Conservation (phyloP, 495 filamentous ascomycete species). For the Penicillium turbatum region DNA sequence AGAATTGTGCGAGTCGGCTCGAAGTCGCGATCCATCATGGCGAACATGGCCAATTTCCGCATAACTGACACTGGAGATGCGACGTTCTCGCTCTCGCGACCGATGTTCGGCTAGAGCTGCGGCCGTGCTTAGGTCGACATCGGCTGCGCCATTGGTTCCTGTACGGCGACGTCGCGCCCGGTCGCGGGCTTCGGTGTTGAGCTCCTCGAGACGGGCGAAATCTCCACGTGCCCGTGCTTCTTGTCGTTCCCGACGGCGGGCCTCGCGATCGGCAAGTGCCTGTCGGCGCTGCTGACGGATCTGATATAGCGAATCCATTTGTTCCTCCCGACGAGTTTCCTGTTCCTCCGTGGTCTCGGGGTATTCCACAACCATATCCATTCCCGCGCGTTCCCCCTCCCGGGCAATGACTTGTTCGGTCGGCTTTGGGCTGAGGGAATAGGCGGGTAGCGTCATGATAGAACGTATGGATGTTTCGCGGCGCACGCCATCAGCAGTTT, state of each 20-base stretch:
- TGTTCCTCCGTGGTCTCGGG: slow-evolving; percentile 70
- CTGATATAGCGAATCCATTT: slow-evolving; percentile 92
- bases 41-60: slow-evolving; percentile 79
- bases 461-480: slow-evolving; percentile 84
- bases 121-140: slow-evolving; percentile 17
- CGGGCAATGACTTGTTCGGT: slow-evolving; percentile 83
- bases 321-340: slow-evolving; percentile 76
- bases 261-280: slow-evolving; percentile 73
- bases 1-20: slow-evolving; percentile 75
- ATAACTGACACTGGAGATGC: slow-evolving; percentile 82
- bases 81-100: slow-evolving; percentile 61
- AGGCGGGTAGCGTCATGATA: slow-evolving; percentile 86
- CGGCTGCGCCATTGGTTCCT: slow-evolving; percentile 25
- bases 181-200: slow-evolving; percentile 43
- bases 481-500: slow-evolving; percentile 51
- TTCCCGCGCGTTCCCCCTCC: slow-evolving; percentile 86
- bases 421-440: slow-evolving; percentile 62
- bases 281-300: slow-evolving; percentile 74
- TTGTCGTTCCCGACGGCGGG: slow-evolving; percentile 57
- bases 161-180: slow-evolving; percentile 19
- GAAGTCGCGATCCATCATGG: slow-evolving; percentile 82
- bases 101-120: slow-evolving; percentile 60
- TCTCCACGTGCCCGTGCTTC: slow-evolving; percentile 72
- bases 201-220: slow-evolving; percentile 53
- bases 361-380: slow-evolving; percentile 86